phyloP scores from a whole-genome alignment of 768 basidiomycete species.

The Boletus rufocinnamomeus region DNA sequence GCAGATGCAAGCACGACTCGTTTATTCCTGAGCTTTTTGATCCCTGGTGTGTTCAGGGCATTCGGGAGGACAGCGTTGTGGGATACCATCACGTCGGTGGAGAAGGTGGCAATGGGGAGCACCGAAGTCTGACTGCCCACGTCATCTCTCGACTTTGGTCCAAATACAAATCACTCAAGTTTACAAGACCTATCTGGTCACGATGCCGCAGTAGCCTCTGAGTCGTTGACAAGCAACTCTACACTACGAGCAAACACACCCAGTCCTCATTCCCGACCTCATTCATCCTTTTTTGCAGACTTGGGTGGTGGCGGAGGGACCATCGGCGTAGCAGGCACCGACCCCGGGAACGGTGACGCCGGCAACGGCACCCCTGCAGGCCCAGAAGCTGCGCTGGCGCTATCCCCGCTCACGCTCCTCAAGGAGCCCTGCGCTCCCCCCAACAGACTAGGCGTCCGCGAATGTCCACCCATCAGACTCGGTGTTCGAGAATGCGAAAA shows the following conservation, averaged over 20 bases:
- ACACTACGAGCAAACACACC: background rate
- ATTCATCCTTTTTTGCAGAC: constrained; percentile 32
- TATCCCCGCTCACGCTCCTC: constrained; percentile 18
- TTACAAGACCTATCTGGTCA: background rate
- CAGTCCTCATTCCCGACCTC: background rate
- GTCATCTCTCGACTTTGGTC: background rate
- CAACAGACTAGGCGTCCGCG: constrained; percentile 28
- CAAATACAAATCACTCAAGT: background rate
- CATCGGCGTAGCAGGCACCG: constrained; percentile 20
- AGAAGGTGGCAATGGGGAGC: background rate
- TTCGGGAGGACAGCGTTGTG: constrained; percentile 59
- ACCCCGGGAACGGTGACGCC: constrained; percentile 24
- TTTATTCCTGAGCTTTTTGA: constrained; percentile 72
- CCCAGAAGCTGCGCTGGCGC: background rate
- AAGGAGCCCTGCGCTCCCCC: constrained; percentile 4
- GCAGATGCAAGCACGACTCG: constrained; percentile 84
- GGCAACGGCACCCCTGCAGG: constrained; percentile 21
- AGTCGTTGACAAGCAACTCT: background rate
- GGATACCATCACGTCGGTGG: constrained; percentile 4
- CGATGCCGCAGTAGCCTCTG: background rate
- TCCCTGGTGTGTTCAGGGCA: constrained; percentile 60
- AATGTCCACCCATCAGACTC: constrained; percentile 18
- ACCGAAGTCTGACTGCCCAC: no score
- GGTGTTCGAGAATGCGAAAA: constrained; percentile 23
- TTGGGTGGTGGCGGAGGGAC: constrained; percentile 25